Percentiles rank a stretch among this genome's conserved stretches.
Evolutionary conservation across 225 moss, liverwort and hornwort genomes (phyloP).

Genomic region (Bryum argenteum): DNA sequence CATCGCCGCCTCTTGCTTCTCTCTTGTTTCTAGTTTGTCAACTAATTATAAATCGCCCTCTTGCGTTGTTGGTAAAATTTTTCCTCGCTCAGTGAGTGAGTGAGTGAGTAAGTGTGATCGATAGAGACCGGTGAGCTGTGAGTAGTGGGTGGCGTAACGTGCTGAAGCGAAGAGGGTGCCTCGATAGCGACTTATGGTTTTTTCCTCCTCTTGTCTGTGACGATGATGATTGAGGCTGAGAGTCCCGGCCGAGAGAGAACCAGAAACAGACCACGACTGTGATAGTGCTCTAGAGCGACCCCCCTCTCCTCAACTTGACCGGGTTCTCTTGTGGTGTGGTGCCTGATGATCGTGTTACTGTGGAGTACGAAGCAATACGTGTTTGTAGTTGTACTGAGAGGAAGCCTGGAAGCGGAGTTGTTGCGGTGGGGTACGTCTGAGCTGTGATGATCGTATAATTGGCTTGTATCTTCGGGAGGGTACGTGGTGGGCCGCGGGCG

Average conservation of each 20-base stretch:
- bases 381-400: constrained; percentile 30
- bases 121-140: constrained; percentile 36
- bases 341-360: constrained; percentile 27
- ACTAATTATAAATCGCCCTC: constrained; percentile 20
- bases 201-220: constrained; percentile 30
- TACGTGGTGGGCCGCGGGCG: constrained; percentile 12
- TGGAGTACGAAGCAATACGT: constrained; percentile 33
- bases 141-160: constrained; percentile 31
- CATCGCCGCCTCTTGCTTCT: constrained; percentile 40
- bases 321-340: constrained; percentile 26
- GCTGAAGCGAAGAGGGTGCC: constrained; percentile 3
- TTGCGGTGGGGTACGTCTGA: constrained; percentile 17
- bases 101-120: constrained; percentile 27
- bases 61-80: constrained; percentile 18
- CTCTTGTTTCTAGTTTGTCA: background rate
- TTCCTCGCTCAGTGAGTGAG: background rate
- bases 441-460: constrained; percentile 17
- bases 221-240: constrained; percentile 34
- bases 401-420: constrained; percentile 24
- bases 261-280: too few relatives aligned
- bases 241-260: background rate
- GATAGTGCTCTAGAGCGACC: too few relatives aligned
- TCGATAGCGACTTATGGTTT: constrained; percentile 13
- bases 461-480: background rate
- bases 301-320: constrained; percentile 6